These are phyloP conservation scores for Theobroma grandiflorum DNA, from an alignment of 441 rosid genomes.

Conservation along the genomic window DNA sequence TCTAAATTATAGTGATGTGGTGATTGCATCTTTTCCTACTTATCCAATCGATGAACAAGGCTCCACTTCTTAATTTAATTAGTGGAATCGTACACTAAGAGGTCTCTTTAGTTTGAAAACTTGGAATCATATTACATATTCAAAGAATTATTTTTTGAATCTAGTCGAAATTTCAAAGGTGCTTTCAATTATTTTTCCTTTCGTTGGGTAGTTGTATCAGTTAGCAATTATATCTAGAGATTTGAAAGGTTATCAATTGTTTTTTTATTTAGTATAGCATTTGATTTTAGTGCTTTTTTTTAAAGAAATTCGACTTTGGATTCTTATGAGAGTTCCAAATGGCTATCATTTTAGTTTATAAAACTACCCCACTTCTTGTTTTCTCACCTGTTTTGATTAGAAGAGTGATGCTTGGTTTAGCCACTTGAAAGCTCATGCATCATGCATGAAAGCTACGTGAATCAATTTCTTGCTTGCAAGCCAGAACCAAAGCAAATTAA, in stretches of 20 bases:
- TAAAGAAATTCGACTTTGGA: slow-evolving; percentile 9
- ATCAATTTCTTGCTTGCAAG: slow-evolving; percentile 18
- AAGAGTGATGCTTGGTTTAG: not conserved
- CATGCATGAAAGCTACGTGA: not conserved
- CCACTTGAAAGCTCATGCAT: not conserved
- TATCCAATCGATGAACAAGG: not conserved
- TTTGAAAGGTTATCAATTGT: slow-evolving; percentile 17
- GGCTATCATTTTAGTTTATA: not conserved
- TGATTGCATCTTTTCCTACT: not conserved
- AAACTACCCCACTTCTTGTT: too few relatives aligned
- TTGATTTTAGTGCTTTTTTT: not conserved
- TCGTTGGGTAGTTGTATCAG: not conserved
- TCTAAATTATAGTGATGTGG: not conserved
- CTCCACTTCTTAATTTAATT: not conserved
- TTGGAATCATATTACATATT: not conserved
- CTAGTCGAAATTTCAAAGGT: not conserved
- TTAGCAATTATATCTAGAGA: not conserved
- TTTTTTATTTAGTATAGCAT: not conserved
- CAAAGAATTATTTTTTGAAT: not conserved
- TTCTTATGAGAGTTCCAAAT: not conserved
- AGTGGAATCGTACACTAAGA: not conserved
- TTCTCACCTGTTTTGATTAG: not conserved
- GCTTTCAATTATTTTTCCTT: not conserved
- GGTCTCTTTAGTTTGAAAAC: not conserved
- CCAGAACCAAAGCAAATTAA: not conserved